phyloP scores from a whole-genome alignment of 2,329 filamentous ascomycete species.

The Cordyceps cicadae region DNA sequence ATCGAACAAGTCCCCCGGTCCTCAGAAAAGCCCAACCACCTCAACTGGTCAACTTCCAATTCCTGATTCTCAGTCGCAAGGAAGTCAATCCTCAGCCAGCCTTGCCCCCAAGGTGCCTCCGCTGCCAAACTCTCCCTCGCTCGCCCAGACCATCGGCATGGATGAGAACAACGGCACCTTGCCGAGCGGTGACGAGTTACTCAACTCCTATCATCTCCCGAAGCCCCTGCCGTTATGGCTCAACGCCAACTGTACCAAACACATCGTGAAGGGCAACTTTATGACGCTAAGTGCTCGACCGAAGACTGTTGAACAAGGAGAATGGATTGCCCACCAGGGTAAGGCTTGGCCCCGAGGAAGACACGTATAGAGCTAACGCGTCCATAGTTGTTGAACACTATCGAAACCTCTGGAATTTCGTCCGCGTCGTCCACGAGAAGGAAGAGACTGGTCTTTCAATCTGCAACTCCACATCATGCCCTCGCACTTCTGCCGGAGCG shows the following conservation, averaged over 20 bases:
- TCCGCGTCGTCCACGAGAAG: conserved; percentile 78
- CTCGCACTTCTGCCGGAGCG: conserved; percentile 90
- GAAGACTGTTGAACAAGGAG: conserved; percentile 85
- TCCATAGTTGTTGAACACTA: conserved; percentile 80
- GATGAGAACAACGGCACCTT: conserved; percentile 48
- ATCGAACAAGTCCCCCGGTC: conserved; percentile 41
- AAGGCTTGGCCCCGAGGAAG: conserved; percentile 25
- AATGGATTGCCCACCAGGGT: conserved; percentile 97
- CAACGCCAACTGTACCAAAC: conserved; percentile 64
- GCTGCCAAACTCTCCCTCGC: conserved; percentile 54
- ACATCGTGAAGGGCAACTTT: conserved; percentile 96
- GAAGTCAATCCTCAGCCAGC: conserved; percentile 42
- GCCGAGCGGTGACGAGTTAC: conserved; percentile 43
- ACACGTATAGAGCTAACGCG: not conserved
- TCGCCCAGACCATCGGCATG: conserved; percentile 60
- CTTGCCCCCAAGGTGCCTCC: conserved; percentile 52
- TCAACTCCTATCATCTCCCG: conserved; percentile 56
- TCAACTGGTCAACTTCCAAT: conserved; percentile 41
- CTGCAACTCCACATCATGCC: conserved; percentile 77
- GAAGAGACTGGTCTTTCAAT: conserved; percentile 70
- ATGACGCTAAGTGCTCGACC: conserved; percentile 90
- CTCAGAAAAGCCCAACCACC: conserved; percentile 44
- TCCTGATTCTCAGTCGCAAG: conserved; percentile 37
- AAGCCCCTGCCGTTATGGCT: conserved; percentile 65
- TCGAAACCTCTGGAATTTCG: conserved; percentile 79